Percentiles rank a stretch among this genome's conserved stretches.
These are phyloP conservation scores for Fraxinus baroniana DNA, from an alignment of 305 asterid species.

Conservation along the genomic window DNA sequence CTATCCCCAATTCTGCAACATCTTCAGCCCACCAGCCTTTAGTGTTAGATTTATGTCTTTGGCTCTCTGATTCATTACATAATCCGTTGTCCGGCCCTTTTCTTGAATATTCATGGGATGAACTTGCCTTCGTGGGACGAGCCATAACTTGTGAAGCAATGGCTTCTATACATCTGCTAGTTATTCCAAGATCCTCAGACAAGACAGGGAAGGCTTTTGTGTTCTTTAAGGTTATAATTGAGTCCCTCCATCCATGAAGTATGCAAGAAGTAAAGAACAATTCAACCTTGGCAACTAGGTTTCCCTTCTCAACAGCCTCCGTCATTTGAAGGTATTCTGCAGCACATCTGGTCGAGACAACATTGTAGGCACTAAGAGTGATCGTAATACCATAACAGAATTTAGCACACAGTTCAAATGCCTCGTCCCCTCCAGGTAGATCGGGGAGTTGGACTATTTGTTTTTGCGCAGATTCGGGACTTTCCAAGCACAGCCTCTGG, in stretches of 20 bases:
- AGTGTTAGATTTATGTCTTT: constrained; percentile 3
- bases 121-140: constrained; percentile 6
- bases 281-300: constrained; percentile 45
- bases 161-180: constrained; percentile 45
- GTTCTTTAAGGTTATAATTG: constrained; percentile 42
- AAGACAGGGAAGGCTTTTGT: constrained; percentile 33
- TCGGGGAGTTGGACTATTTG: constrained; percentile 43
- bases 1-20: constrained; percentile 23
- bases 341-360: constrained; percentile 44
- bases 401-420: constrained; percentile 54
- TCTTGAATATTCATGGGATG: constrained; percentile 17
- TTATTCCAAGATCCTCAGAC: constrained; percentile 48
- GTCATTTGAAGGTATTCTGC: constrained; percentile 60
- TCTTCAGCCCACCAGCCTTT: constrained; percentile 32
- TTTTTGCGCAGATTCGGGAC: constrained; percentile 27
- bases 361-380: constrained; percentile 54
- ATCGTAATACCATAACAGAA: constrained; percentile 63
- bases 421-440: constrained; percentile 49
- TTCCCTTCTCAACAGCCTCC: constrained; percentile 48
- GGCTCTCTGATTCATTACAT: constrained; percentile 12
- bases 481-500: constrained; percentile 41
- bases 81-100: constrained; percentile 11
- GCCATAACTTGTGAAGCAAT: constrained; percentile 34
- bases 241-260: constrained; percentile 55
- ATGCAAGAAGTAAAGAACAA: constrained; percentile 53